Percentiles rank a stretch among this genome's conserved stretches.
Conservation (phyloP, 148 eudicot species). For the Spergularia bocconei region DNA sequence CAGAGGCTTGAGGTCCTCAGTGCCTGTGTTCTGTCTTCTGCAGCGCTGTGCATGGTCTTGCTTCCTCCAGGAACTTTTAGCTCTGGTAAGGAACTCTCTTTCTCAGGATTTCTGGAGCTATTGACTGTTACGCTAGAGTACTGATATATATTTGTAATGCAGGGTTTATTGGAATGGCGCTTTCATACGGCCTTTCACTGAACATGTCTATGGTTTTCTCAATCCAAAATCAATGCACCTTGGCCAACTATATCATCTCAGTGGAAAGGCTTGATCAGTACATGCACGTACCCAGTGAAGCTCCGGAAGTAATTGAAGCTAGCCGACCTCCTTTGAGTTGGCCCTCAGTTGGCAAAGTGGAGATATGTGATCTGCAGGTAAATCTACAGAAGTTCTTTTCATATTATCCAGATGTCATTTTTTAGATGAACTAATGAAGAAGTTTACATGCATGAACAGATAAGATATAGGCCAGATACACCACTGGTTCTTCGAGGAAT, state of each 20-base stretch:
- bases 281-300: slow-evolving; percentile 86
- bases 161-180: slow-evolving; percentile 94
- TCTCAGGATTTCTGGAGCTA: neutral
- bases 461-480: slow-evolving; percentile 66
- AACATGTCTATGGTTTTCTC: slow-evolving; percentile 67
- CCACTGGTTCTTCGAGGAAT: slow-evolving; percentile 78
- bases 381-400: neutral
- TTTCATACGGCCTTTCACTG: slow-evolving; percentile 87
- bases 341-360: slow-evolving; percentile 79
- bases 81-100: slow-evolving; percentile 46
- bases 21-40: slow-evolving; percentile 72
- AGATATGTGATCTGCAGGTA: slow-evolving; percentile 76
- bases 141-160: slow-evolving; percentile 22
- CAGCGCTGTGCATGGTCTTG: slow-evolving; percentile 91
- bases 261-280: slow-evolving; percentile 91
- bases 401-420: neutral
- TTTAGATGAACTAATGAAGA: neutral
- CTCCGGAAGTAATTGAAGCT: slow-evolving; percentile 68
- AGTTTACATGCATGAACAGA: slow-evolving; percentile 37
- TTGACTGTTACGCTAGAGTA: too few species aligned
- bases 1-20: slow-evolving; percentile 76
- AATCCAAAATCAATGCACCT: slow-evolving; percentile 71
- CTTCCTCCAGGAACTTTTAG: slow-evolving; percentile 92
- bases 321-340: slow-evolving; percentile 66
- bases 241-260: slow-evolving; percentile 78